phyloP scores from a whole-genome alignment of 768 basidiomycete species.

The Mycena leptocephala region DNA sequence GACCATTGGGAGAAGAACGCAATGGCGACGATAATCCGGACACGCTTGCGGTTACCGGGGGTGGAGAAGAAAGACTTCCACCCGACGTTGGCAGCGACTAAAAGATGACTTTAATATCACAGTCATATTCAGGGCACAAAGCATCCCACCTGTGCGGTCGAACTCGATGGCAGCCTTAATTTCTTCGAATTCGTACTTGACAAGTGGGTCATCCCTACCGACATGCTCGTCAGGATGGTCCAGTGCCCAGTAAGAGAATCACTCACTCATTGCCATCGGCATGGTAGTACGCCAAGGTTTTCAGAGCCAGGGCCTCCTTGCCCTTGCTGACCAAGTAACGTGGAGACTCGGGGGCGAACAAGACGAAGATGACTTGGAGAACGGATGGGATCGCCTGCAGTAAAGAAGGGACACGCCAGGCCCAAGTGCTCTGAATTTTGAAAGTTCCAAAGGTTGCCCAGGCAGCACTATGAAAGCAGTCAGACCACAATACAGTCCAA shows the following conservation, averaged over 20 bases:
- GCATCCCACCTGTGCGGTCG: slow-evolving; percentile 62
- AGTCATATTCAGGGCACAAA: not conserved
- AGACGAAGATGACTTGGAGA: slow-evolving; percentile 76
- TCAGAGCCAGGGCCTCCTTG: slow-evolving; percentile 76
- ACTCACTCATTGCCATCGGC: slow-evolving; percentile 78
- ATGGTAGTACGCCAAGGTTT: slow-evolving; percentile 87
- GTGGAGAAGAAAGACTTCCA: slow-evolving; percentile 81
- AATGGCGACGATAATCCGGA: slow-evolving; percentile 83
- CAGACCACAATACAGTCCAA: not conserved
- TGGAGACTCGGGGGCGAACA: slow-evolving; percentile 87
- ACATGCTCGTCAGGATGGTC: not conserved
- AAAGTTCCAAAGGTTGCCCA: slow-evolving; percentile 91
- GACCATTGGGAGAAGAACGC: slow-evolving; percentile 93
- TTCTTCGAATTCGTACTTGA: slow-evolving; percentile 84
- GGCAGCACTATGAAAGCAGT: slow-evolving; percentile 66
- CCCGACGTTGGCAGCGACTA: slow-evolving; percentile 71
- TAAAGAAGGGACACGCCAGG: slow-evolving; percentile 88
- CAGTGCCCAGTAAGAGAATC: not conserved
- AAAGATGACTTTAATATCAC: not conserved
- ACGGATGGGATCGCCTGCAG: slow-evolving; percentile 82
- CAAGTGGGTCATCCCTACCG: slow-evolving; percentile 72
- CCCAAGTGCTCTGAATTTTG: slow-evolving; percentile 77
- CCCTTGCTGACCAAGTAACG: slow-evolving; percentile 89
- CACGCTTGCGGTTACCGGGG: slow-evolving; percentile 81
- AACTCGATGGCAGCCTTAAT: slow-evolving; percentile 85